Conservation (phyloP, 1,284 basidiomycete genomes). For the Ustilago shanxiensis region DNA sequence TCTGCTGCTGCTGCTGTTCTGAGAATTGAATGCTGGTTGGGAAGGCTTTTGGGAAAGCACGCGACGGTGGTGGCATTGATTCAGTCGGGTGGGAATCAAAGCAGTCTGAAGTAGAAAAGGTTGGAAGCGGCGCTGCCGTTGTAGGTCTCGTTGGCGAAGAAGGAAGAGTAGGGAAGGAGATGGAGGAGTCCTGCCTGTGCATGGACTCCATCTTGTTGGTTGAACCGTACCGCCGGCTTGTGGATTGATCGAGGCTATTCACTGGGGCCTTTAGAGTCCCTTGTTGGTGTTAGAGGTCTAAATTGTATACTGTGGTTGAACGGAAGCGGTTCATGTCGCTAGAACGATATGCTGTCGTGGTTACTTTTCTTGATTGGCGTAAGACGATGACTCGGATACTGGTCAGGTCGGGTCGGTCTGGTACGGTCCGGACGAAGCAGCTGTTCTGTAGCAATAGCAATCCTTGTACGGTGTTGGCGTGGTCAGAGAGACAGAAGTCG, state of each 20-base stretch:
- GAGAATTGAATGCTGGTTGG: slow-evolving; percentile 1
- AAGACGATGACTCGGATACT: neutral
- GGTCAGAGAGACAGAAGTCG: neutral
- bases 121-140: slow-evolving; percentile 13
- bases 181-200: slow-evolving; percentile 34
- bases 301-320: neutral
- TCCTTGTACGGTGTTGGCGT: neutral
- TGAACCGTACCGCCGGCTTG: neutral
- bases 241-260: too few relatives aligned
- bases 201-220: slow-evolving; percentile 31
- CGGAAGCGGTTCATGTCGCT: neutral
- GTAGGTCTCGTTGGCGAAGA: slow-evolving; percentile 25
- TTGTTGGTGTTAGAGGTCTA: neutral
- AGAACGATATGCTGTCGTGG: neutral
- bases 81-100: slow-evolving; percentile 6
- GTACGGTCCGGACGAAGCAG: neutral
- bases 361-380: neutral
- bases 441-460: neutral
- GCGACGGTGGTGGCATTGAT: slow-evolving; percentile 25
- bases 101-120: slow-evolving; percentile 31
- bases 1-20: slow-evolving; percentile 17
- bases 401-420: neutral
- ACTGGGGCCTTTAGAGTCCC: too few relatives aligned
- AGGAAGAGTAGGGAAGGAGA: slow-evolving; percentile 44
- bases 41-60: slow-evolving; percentile 10